phyloP scores from a whole-genome alignment of 345 rosid species.

The Sonneratia alba region DNA sequence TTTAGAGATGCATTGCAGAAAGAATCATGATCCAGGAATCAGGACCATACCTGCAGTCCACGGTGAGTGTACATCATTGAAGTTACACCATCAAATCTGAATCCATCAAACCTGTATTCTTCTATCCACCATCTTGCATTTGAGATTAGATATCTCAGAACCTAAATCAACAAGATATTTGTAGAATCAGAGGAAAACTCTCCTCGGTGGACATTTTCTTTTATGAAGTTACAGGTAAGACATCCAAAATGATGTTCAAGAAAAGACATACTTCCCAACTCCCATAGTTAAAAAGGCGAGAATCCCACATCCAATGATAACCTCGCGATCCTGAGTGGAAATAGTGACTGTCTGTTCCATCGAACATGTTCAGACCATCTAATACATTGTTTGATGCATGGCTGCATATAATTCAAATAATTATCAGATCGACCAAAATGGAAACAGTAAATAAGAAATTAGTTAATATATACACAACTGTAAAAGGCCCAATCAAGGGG shows the following conservation, averaged over 20 bases:
- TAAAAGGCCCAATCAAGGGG: background rate
- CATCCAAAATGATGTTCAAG: conserved; percentile 1
- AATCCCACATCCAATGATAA: conserved; percentile 98
- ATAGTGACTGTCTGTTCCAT: conserved; percentile 88
- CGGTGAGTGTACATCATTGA: conserved; percentile 99
- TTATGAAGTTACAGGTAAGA: background rate
- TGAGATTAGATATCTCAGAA: conserved; percentile 74
- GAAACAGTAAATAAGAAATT: background rate
- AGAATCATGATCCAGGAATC: background rate
- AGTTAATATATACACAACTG: background rate
- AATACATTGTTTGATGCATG: conserved; percentile 85
- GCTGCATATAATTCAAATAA: conserved; percentile 29
- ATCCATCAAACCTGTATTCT: conserved; percentile 89
- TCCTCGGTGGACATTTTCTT: background rate
- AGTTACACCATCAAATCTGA: conserved; percentile 97
- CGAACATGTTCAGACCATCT: conserved; percentile 95
- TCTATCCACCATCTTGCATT: conserved; percentile 99
- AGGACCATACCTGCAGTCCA: conserved; percentile 63
- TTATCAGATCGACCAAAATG: conserved; percentile 1
- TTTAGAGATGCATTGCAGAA: background rate
- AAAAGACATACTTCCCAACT: conserved; percentile 79
- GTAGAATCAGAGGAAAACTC: background rate
- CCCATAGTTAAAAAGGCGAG: conserved; percentile 94
- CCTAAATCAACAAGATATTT: conserved; percentile 33
- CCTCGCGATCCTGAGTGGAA: conserved; percentile 85